Percentiles rank a stretch among this genome's conserved stretches.
Conservation (phyloP, 352 stramenopile genomes). For the Thraustotheca clavata region DNA sequence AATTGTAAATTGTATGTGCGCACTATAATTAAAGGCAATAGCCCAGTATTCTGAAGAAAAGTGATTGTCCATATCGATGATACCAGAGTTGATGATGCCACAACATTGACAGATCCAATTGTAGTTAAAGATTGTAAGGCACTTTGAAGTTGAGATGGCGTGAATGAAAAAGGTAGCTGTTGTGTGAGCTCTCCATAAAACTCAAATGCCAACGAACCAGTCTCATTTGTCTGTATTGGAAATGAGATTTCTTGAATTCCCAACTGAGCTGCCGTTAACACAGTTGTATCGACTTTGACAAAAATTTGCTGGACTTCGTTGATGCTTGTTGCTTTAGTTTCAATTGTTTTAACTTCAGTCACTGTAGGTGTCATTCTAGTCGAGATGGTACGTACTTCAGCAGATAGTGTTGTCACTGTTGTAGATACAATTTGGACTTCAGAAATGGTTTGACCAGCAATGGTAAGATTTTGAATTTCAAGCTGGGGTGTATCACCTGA, state of each 20-base stretch:
- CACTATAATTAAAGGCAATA: not conserved
- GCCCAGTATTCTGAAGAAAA: constrained; percentile 6
- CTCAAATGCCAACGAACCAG: not conserved
- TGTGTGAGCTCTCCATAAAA: not conserved
- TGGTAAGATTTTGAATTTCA: constrained; percentile 46
- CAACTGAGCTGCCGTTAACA: not conserved
- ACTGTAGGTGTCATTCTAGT: constrained; percentile 3
- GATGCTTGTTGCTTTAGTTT: not conserved
- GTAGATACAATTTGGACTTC: constrained; percentile 35
- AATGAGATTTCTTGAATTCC: constrained; percentile 2
- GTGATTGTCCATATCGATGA: not conserved
- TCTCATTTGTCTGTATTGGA: not conserved
- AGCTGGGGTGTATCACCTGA: constrained; percentile 22
- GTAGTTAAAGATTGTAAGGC: constrained; percentile 1
- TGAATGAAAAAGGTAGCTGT: not conserved
- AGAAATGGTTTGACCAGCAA: constrained; percentile 29
- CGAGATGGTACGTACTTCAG: constrained; percentile 9
- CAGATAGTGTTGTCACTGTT: not conserved
- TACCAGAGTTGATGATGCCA: no score
- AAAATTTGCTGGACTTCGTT: constrained; percentile 18
- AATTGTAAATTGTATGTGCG: not conserved
- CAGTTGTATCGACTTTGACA: constrained; percentile 3
- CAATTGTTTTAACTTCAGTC: constrained; percentile 21
- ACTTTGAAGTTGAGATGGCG: constrained; percentile 1
- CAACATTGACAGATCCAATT: not conserved